Evolutionary conservation across 1,139 yeast genomes (phyloP).

Genomic region (Geotrichum aggregatum): DNA sequence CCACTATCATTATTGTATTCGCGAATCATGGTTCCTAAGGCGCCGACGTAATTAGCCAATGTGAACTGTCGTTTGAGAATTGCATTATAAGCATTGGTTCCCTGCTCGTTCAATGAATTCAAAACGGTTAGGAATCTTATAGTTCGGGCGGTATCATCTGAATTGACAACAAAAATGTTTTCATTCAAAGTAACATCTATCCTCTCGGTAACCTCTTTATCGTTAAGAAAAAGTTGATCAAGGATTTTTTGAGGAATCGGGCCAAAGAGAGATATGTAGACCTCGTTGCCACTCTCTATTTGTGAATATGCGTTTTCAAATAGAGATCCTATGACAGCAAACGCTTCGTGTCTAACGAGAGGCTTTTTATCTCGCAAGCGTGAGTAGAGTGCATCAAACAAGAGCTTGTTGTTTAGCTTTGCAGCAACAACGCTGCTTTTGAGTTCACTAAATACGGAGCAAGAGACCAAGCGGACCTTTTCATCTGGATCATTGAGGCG

Average conservation of each 20-base stretch:
- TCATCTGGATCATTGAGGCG: constrained; percentile 75
- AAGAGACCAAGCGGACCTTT: constrained; percentile 62
- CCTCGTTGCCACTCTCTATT: constrained; percentile 22
- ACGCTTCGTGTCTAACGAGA: constrained; percentile 61
- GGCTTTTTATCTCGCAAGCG: constrained; percentile 51
- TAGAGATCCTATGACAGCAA: constrained; percentile 52
- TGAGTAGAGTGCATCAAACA: constrained; percentile 13
- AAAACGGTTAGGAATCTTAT: constrained; percentile 51
- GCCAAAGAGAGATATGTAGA: constrained; percentile 33
- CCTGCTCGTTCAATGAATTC: constrained; percentile 51
- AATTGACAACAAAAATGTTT: constrained; percentile 44
- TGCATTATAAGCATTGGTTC: constrained; percentile 63
- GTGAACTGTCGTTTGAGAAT: constrained; percentile 58
- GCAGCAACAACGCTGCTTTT: constrained; percentile 41
- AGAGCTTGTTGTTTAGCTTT: constrained; percentile 13
- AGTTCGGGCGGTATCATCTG: constrained; percentile 49
- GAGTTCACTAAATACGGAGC: constrained; percentile 43
- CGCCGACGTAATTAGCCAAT: constrained; percentile 42
- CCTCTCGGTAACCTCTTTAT: constrained; percentile 58
- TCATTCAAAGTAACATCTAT: constrained; percentile 64
- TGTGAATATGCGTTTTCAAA: constrained; percentile 42
- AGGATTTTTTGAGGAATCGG: constrained; percentile 66
- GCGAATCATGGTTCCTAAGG: constrained; percentile 37
- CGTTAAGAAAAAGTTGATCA: constrained; percentile 71
- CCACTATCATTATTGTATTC: constrained; percentile 31